Base-by-base conservation (phyloP, 2,329 filamentous ascomycete species). In the Chalara sp. region DNA sequence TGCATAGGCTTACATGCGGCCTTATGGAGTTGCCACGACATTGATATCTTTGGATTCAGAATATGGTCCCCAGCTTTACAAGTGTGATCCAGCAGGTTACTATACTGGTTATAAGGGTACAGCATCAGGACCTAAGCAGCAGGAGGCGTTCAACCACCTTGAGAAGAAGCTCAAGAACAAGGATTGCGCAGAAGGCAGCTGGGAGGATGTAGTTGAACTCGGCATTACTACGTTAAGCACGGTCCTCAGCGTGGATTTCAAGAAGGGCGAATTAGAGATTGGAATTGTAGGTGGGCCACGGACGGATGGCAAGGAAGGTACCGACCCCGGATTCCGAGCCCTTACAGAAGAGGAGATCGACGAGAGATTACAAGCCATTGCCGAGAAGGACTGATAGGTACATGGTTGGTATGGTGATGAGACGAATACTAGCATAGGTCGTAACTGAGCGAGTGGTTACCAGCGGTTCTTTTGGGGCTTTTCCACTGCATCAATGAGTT, bases 111-210 rank as follows among this genome's bases (percentile, higher is more conserved):
- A 97, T 84, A 97, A 97, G 77, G 93, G 89, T 60, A 97, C 93
- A 44, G 89, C 93, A 48, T 95, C 93, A 6, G 93, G 93, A 5
- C 93, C 93, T 49, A 99, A 99, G 76, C 92, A 96, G 71, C 93
- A 99, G 71, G 93, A 99, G 78, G 93, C 93, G 56, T 82, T 97
- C 68, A 99, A 99, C 73, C 90, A 95, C 70, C 79, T 99, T 53
- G 93, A 99, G 81, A 97, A 97, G 85, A 97, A 97, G 80, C 83
- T 99, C 71, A 96, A 96, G 78, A 96, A 96, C 84, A 96, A 96
- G 83, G 91, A 97, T 65, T 78, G 80, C 63, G 93, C 92, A 35
- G 87, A 93, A 52, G 93, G 93, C 55, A 84, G 76, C 66, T 99
- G 93, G 93, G 89, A 96, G 71, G 93, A 99, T 54, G 93, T 99